Percentiles rank a stretch among this genome's conserved stretches.
Conservation (phyloP, 176 grass and related monocot genomes). For the bread wheat (Triticum aestivum) region DNA sequence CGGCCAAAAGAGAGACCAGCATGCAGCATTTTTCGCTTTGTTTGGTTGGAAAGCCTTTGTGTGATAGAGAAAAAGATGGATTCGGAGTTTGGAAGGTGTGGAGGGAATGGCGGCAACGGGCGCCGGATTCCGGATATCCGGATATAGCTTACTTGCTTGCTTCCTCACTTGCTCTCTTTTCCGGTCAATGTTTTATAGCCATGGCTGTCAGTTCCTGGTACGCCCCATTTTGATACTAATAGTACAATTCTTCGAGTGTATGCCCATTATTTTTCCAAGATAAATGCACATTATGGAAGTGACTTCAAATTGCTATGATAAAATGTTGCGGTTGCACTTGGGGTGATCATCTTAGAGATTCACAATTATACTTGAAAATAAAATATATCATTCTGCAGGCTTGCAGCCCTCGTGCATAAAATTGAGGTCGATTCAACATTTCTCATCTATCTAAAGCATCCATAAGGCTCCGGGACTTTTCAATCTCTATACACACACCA, state of each 20-base stretch:
- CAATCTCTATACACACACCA: background rate
- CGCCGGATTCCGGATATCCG: background rate
- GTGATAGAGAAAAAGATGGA: background rate
- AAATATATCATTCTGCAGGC: background rate
- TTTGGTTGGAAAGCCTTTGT: constrained; percentile 14
- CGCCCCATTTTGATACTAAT: background rate
- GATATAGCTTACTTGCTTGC: background rate
- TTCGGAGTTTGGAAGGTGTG: background rate
- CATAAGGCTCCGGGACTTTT: background rate
- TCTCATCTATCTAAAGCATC: background rate
- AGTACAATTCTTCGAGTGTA: background rate
- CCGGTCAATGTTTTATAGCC: background rate
- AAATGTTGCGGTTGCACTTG: background rate
- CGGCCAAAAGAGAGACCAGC: background rate
- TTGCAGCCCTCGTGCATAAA: background rate
- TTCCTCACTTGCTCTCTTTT: background rate
- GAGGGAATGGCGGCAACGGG: constrained; percentile 40
- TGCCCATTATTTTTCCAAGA: too few relatives aligned
- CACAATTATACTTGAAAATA: too few relatives aligned
- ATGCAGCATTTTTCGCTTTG: constrained; percentile 1
- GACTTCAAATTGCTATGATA: too few relatives aligned
- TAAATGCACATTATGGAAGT: too few relatives aligned
- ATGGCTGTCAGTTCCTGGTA: too few relatives aligned
- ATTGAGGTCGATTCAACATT: background rate
- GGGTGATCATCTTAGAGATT: background rate